Base-by-base conservation (phyloP, 176 grass and related monocot species). In the Miscanthus lutarioriparius region DNA sequence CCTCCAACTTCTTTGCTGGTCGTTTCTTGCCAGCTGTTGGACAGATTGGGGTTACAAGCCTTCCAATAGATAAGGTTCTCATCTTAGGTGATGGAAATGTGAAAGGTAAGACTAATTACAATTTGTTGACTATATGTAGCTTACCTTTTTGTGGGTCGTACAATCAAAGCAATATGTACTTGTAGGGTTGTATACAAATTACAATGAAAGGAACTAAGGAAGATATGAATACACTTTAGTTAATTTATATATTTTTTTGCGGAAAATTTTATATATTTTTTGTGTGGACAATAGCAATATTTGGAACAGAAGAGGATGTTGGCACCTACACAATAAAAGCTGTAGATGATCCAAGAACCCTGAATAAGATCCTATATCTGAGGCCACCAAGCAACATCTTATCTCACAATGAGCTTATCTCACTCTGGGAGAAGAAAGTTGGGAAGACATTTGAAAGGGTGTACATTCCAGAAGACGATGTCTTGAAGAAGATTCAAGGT, bases 301-400 rank as follows among this genome's bases (percentile, higher is more conserved):
- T 90, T 68, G 40, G 33, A 1, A 41, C 72, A 7, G 88, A 91
- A 48, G 78, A 87, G 65, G 91, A 93, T 17, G 66, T 93, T 53
- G 82, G 71, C 15, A 86, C 89, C 33, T 94, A 89, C 71, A 85
- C 85, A 23, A 81, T 94, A 58, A 94, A 91, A 86, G 83, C 83
- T 59, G 82, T 86, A 37, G 92, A 94, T 80, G 92, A 94, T 68
- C 79, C 74, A 54, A 88, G 79, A 37, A 91, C 92, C 19, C 54
- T 94, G 36, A 91, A 94, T 51, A 94, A 93, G 85, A 86, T 86
- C 15, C 33, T 93, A 26, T 91, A 88, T 83, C 41, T 90, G 45
- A 88, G 70, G 22, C 91, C 91, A 64, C 51, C 81, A 65, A 40
- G 54, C 33, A 93, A 93, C 35, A 79, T 64, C 39, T 72, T 88